These are phyloP conservation scores for Leucosporidium scottii DNA, from an alignment of 768 basidiomycete genomes.

Conservation along the genomic window DNA sequence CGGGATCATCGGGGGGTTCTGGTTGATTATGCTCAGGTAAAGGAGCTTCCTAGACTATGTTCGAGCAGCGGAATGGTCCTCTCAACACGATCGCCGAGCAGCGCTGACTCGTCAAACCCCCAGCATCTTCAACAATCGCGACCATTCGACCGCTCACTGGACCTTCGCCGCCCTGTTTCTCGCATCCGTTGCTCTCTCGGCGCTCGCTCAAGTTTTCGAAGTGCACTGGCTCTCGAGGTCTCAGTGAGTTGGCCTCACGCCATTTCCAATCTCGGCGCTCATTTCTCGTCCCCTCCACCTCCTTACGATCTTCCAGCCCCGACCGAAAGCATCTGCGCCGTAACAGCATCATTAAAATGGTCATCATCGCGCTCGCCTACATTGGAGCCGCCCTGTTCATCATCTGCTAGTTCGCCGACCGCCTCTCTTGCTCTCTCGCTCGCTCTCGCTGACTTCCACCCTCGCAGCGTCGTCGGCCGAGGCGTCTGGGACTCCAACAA, in stretches of 20 bases:
- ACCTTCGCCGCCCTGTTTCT: constrained; percentile 41
- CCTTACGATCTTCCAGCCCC: constrained; percentile 34
- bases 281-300: background rate
- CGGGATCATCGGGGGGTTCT: constrained; percentile 40
- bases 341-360: constrained; percentile 43
- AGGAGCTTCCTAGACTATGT: background rate
- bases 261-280: background rate
- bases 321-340: constrained; percentile 40
- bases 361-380: constrained; percentile 40
- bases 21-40: constrained; percentile 40
- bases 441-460: no score
- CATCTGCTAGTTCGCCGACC: background rate
- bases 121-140: constrained; percentile 38
- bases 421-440: background rate
- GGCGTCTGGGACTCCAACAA: constrained; percentile 27
- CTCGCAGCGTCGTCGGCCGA: constrained; percentile 5
- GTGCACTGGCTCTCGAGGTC: constrained; percentile 33
- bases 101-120: no score
- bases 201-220: constrained; percentile 43
- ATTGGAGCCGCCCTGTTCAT: constrained; percentile 40
- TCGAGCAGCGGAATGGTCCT: background rate
- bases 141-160: constrained; percentile 32
- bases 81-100: background rate
- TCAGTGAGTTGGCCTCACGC: constrained; percentile 11
- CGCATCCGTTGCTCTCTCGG: constrained; percentile 42